Base-by-base conservation (phyloP, 2,329 filamentous ascomycete genomes). In the Aotearoamyces nothofagi region DNA sequence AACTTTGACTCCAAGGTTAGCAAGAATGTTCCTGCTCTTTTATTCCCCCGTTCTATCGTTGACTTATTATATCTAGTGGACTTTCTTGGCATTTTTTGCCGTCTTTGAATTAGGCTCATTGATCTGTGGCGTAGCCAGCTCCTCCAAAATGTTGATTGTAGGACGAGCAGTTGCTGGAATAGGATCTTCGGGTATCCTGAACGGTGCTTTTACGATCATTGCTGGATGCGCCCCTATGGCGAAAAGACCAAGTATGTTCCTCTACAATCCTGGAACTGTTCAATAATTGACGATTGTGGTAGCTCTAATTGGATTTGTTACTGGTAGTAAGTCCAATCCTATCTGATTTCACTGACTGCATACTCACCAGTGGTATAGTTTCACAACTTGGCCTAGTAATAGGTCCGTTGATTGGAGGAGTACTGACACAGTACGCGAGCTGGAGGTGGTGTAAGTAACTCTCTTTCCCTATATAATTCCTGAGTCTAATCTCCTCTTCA, bases 331-430 rank as follows among this genome's bases (percentile, higher is more conserved):
- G 19, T 20, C 19, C 19, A 20, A 7, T n/a, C n/a, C 19, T 20
- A 20, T 20, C 19, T 20, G 19, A 20, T 8, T n/a, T 20, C 8
- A 20, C 19, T 20, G 19, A n/a, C 19, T n/a, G n/a, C n/a, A 20
- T 20, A 8, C 19, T 20, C 8, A 20, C n/a, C 19, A 20, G 7
- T 20, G n/a, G 8, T 20, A 7, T n/a, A 20, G 19, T 20, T 20
- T 20, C 19, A n/a, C 19, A 20, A n/a, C 19, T 20, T 20, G 19
- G 19, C 19, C 19, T 20, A 20, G 19, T n/a, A 7, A 45, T 73
- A 15, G 72, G 72, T 1, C 72, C 70, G 0, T 55, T 75, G 6
- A 51, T 76, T 66, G 65, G 71, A 26, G 71, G 71, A 17, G 56
- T 61, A 2, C 68, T 76, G 36, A 71, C 71, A 0, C 56, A 72